Evolutionary conservation across 345 rosid genomes (phyloP).

Genomic region (Dovyalis caffra): DNA sequence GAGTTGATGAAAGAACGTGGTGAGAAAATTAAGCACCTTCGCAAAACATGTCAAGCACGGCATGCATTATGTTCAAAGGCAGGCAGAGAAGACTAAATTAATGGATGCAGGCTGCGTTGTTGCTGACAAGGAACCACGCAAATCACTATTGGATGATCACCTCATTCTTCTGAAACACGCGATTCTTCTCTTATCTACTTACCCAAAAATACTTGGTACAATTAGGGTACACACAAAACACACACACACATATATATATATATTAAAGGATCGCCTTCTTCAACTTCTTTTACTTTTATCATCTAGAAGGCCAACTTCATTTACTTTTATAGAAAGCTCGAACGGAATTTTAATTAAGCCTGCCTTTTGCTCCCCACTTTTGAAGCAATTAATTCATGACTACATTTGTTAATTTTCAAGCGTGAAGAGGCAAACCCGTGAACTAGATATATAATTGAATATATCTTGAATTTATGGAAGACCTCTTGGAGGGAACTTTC

Average conservation of each 20-base stretch:
- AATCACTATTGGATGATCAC: neutral
- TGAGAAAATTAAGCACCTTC: neutral
- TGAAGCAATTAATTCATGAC: conserved; percentile 1
- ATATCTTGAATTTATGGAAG: neutral
- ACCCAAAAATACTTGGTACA: too few species aligned
- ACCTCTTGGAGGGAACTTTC: neutral
- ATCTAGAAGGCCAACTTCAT: too few species aligned
- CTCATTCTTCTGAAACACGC: too few species aligned
- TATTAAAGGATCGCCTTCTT: too few species aligned
- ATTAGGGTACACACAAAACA: too few species aligned
- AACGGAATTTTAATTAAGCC: neutral
- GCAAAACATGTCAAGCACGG: conserved; percentile 16
- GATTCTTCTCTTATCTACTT: too few species aligned
- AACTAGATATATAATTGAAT: neutral
- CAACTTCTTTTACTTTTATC: too few species aligned
- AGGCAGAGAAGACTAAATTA: neutral
- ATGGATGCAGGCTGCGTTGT: neutral
- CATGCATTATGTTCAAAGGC: neutral
- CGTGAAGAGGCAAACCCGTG: neutral
- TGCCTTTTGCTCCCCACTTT: conserved; percentile 1
- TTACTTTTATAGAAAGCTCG: neutral
- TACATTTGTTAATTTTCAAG: neutral
- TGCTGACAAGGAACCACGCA: conserved; percentile 15
- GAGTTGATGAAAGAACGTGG: neutral
- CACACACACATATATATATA: too few species aligned